These are phyloP conservation scores for Spizellomyces punctatus DNA, from an alignment of 192 early-diverging fungal genomes.

Conservation along the genomic window DNA sequence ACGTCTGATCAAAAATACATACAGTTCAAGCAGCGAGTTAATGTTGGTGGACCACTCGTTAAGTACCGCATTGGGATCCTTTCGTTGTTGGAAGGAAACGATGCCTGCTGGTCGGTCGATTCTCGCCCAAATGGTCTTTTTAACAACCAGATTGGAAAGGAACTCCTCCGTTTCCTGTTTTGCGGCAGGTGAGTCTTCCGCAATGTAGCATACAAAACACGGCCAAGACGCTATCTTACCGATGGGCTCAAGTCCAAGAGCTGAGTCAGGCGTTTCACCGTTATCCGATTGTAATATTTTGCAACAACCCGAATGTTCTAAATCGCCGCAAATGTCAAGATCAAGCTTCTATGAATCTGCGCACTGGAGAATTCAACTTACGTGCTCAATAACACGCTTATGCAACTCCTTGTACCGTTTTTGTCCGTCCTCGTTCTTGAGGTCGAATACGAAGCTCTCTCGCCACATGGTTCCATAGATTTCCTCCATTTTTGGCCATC, in stretches of 20 bases:
- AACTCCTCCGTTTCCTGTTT: conserved; percentile 86
- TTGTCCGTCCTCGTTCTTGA: conserved; percentile 71
- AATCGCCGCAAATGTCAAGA: conserved; percentile 2
- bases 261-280: conserved; percentile 82
- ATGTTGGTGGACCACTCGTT: conserved; percentile 95
- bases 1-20: background rate
- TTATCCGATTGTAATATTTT: conserved; percentile 91
- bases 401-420: conserved; percentile 84
- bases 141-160: conserved; percentile 90
- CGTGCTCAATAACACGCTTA: conserved; percentile 95
- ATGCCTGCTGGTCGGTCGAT: conserved; percentile 93
- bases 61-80: conserved; percentile 86
- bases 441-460: conserved; percentile 74
- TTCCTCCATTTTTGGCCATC: conserved; percentile 93
- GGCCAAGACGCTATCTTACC: conserved; percentile 40
- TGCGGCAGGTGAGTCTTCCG: background rate
- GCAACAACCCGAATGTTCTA: conserved; percentile 95
- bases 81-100: conserved; percentile 81
- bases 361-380: conserved; percentile 38
- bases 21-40: conserved; percentile 78
- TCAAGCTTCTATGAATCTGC: background rate
- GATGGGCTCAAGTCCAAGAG: conserved; percentile 81
- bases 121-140: conserved; percentile 93
- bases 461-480: conserved; percentile 80
- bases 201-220: background rate